Evolutionary conservation across 306 rosid genomes (phyloP).

Genomic region (Begonia peltatifolia): DNA sequence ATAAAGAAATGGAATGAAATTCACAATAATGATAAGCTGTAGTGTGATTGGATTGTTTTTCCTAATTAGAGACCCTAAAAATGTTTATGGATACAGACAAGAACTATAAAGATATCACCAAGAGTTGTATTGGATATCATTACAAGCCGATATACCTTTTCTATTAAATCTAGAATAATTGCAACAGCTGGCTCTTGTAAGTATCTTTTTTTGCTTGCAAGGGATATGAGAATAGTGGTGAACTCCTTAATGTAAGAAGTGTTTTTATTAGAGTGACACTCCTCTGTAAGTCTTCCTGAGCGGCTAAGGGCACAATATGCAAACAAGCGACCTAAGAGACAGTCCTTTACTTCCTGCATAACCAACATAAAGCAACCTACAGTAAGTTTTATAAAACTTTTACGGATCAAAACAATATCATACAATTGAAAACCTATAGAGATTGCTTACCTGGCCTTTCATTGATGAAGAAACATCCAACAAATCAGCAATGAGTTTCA

Average conservation of each 20-base stretch:
- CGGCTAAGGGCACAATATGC: conserved; percentile 84
- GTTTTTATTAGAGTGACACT: conserved; percentile 37
- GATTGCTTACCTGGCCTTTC: conserved; percentile 76
- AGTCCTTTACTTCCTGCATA: conserved; percentile 81
- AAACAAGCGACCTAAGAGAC: conserved; percentile 78
- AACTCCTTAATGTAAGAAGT: conserved; percentile 50
- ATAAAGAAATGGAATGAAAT: neutral
- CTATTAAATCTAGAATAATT: conserved; percentile 53
- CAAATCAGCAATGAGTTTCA: conserved; percentile 59
- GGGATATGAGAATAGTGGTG: conserved; percentile 37
- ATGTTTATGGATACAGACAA: neutral
- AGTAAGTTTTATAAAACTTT: neutral
- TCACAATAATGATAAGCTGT: neutral
- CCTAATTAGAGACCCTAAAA: too few species aligned
- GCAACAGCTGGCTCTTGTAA: conserved; percentile 89
- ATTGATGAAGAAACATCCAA: conserved; percentile 82
- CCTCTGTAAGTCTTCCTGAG: conserved; percentile 58
- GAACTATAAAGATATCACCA: neutral
- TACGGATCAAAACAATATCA: conserved; percentile 6
- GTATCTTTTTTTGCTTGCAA: conserved; percentile 73
- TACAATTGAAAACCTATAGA: conserved; percentile 5
- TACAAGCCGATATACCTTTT: conserved; percentile 35
- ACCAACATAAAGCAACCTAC: conserved; percentile 10
- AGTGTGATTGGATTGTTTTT: too few species aligned
- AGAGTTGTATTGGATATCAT: neutral